Evolutionary conservation across 768 basidiomycete species (phyloP), one percentile per base, ranked within the genome.

Genomic region (Lanmaoa pseudosensibilis): DNA sequence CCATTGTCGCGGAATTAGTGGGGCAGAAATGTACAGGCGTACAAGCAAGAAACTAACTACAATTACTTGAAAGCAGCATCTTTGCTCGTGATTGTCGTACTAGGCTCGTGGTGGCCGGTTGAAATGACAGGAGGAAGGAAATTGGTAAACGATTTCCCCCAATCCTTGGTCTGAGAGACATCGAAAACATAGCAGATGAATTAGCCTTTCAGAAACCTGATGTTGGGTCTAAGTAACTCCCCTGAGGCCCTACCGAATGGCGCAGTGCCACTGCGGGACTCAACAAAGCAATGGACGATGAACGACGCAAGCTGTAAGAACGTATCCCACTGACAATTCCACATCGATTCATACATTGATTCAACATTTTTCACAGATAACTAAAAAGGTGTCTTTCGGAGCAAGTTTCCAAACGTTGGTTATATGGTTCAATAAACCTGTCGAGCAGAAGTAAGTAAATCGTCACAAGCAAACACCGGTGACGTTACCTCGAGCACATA

Each of bases 401-500:
- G 23, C 25, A 27, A 21, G 12, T 9, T 15, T 38, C 52, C 5
- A 21, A n/a, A 18, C 7, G 30, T 19, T n/a, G 7, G 36, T 16
- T 0, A 5, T 4, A 5, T 3, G 8, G 19, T 27, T 70, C 51
- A 69, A 51, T 69, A 69, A 39, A 69, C 69, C 68, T 69, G 23
- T 43, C 13, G 4, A 46, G 7, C 9, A 21, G 32, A 44, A 18
- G 34, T 65, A 16, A 63, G 56, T 30, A 46, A 19, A 36, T 45
- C n/a, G 21, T 18, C 32, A 30, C 6, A 18, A 27, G 23, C 2
- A 45, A 44, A 34, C 10, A 36, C 18, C 2, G 15, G 36, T 23
- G 18, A 47, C 40, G 21, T 52, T 53, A 73, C 97, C 83, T 99
- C 97, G 23, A 98, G 82, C 10, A 99, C 94, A 73, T 98, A 99